Conservation (phyloP, 75 land plant genomes). For the Cupressus sempervirens region DNA sequence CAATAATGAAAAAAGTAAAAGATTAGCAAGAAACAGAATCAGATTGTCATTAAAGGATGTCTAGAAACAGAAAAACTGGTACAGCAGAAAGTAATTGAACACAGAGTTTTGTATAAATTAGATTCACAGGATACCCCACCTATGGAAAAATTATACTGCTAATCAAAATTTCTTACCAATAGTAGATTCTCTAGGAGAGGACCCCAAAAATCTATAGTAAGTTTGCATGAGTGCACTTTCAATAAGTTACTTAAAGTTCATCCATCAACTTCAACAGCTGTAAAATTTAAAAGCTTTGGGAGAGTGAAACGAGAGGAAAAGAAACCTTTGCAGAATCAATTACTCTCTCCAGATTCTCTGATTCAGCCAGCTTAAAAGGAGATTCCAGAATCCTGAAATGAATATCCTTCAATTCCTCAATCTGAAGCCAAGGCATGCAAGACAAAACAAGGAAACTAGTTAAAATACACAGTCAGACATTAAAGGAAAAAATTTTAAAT, state of each 20-base stretch:
- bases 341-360: conserved; percentile 2
- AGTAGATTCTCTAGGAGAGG: too few species aligned
- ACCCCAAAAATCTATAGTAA: background rate
- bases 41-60: background rate
- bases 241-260: background rate
- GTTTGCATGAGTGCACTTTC: background rate
- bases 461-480: background rate
- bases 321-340: conserved; percentile 12
- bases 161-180: background rate
- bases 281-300: background rate
- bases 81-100: background rate
- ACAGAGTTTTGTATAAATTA: background rate
- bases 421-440: background rate
- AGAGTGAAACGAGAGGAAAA: background rate
- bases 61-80: background rate
- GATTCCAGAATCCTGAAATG: background rate
- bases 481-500: background rate
- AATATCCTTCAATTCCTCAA: conserved; percentile 2
- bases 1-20: background rate
- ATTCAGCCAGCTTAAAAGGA: conserved; percentile 7
- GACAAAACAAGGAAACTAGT: background rate
- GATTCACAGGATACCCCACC: background rate
- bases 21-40: background rate
- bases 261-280: background rate
- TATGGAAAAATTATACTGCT: background rate